phyloP scores from a whole-genome alignment of 2,329 filamentous ascomycete species.

The Rhexocercosporidium sp. region DNA sequence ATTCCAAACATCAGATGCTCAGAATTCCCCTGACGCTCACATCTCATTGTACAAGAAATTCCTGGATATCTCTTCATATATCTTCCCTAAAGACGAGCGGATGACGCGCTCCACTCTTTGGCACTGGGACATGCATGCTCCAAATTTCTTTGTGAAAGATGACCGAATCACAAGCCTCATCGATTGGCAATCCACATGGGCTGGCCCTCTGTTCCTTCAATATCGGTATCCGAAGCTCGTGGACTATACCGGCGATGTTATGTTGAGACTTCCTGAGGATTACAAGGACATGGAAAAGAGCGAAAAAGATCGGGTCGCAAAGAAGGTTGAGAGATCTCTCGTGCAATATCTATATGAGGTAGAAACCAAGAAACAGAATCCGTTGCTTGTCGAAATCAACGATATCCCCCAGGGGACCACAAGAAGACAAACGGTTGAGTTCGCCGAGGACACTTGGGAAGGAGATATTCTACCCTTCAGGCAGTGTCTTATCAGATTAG shows the following conservation, averaged over 20 bases:
- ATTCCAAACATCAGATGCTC: constrained; percentile 33
- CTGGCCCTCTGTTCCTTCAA: constrained; percentile 32
- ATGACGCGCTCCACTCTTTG: constrained; percentile 43
- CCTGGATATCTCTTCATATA: constrained; percentile 39
- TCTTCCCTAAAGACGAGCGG: constrained; percentile 38
- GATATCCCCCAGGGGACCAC: constrained; percentile 35
- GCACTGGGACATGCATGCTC: constrained; percentile 47
- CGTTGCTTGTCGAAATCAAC: constrained; percentile 37
- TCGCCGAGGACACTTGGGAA: constrained; percentile 41
- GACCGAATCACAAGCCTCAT: constrained; percentile 46
- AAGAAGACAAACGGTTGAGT: constrained; percentile 38
- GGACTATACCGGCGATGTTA: constrained; percentile 39
- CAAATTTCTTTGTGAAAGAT: constrained; percentile 47
- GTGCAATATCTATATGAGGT: constrained; percentile 40
- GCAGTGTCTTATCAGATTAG: constrained; percentile 41
- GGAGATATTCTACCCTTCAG: constrained; percentile 42
- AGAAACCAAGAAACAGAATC: constrained; percentile 39
- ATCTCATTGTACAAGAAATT: constrained; percentile 43
- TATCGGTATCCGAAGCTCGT: constrained; percentile 38
- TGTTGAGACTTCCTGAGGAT: constrained; percentile 37
- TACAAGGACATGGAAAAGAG: constrained; percentile 33
- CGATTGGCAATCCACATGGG: constrained; percentile 42
- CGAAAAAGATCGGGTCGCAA: constrained; percentile 36
- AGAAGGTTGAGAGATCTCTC: constrained; percentile 31
- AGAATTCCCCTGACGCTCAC: constrained; percentile 41